phyloP scores from a whole-genome alignment of 345 rosid species.

The Gossypium anomalum region DNA sequence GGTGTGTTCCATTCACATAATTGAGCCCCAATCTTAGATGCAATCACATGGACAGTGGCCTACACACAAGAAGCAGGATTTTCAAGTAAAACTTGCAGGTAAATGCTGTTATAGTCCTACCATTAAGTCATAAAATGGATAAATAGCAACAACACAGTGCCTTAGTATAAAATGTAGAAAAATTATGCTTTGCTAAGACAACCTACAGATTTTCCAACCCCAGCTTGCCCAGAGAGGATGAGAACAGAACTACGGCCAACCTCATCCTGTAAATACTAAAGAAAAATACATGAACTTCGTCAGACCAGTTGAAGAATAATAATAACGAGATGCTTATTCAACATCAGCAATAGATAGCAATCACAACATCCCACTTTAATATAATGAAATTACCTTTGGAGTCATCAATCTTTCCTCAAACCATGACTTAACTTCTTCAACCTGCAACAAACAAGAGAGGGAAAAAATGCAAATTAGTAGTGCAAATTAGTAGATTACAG shows the following conservation, averaged over 20 bases:
- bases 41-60: constrained; percentile 65
- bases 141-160: background rate
- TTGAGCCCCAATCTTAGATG: constrained; percentile 68
- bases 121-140: background rate
- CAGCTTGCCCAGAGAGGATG: constrained; percentile 75
- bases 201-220: constrained; percentile 91
- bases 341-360: background rate
- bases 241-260: constrained; percentile 43
- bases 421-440: constrained; percentile 75
- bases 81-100: background rate
- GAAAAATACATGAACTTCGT: constrained; percentile 12
- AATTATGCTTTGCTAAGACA: constrained; percentile 10
- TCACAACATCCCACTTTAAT: background rate
- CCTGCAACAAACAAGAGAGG: constrained; percentile 34
- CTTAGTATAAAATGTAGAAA: background rate
- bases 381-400: constrained; percentile 40
- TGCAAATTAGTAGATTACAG: background rate
- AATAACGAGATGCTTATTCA: background rate
- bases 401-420: constrained; percentile 48
- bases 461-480: background rate
- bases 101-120: background rate
- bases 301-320: background rate
- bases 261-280: constrained; percentile 35
- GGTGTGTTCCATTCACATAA: constrained; percentile 91
- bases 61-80: constrained; percentile 21